Conservation (phyloP, 331 rosid genomes). For the Telfairia occidentalis region DNA sequence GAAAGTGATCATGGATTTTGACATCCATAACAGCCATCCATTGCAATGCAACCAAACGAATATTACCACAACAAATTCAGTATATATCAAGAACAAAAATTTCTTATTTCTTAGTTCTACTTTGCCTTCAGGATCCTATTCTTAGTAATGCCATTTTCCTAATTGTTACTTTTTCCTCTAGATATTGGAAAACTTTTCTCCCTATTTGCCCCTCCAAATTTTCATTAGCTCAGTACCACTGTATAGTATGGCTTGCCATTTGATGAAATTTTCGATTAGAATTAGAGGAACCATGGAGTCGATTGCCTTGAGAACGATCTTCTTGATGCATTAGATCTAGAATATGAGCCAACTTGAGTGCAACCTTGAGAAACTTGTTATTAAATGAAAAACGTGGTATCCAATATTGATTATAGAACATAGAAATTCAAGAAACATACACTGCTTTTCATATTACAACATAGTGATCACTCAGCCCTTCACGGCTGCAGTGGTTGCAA, state of each 20-base stretch:
- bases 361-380: not conserved
- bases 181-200: not conserved
- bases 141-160: not conserved
- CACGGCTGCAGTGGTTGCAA: conserved; percentile 21
- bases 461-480: not conserved
- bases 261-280: not conserved
- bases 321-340: not conserved
- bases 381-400: not conserved
- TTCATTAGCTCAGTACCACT: not conserved
- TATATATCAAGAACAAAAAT: too few relatives aligned
- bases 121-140: not conserved
- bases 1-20: too few relatives aligned
- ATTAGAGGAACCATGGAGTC: not conserved
- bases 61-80: too few relatives aligned
- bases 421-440: not conserved
- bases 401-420: not conserved
- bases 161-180: not conserved
- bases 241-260: not conserved
- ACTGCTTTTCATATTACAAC: not conserved
- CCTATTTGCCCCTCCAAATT: not conserved
- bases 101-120: too few relatives aligned
- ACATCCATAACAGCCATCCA: too few relatives aligned
- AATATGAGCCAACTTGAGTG: not conserved
- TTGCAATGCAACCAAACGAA: too few relatives aligned
- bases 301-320: not conserved